phyloP scores from a whole-genome alignment of 257 asterid species.

The Striga asiatica region DNA sequence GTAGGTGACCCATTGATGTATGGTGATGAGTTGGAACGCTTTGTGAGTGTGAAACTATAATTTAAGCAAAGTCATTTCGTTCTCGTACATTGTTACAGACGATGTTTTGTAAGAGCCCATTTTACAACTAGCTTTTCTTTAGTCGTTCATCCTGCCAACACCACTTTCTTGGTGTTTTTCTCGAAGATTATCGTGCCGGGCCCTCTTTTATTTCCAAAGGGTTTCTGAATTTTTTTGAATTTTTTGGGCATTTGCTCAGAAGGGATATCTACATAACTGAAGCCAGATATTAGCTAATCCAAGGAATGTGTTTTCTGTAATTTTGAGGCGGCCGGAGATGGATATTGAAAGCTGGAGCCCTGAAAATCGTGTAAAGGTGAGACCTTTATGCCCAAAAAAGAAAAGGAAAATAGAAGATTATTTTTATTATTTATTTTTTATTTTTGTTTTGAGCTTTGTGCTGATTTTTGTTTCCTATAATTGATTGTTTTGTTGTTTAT shows the following conservation, averaged over 20 bases:
- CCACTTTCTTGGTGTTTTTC: slow-evolving; percentile 15
- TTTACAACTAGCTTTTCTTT: slow-evolving; percentile 30
- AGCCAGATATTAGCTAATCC: slow-evolving; percentile 3
- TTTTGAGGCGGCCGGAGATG: slow-evolving; percentile 46
- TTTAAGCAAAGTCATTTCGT: slow-evolving; percentile 5
- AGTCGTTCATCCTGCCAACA: slow-evolving; percentile 22
- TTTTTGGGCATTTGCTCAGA: slow-evolving; percentile 17
- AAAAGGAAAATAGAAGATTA: neutral
- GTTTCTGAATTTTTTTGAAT: neutral
- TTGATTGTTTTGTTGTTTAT: too few relatives aligned
- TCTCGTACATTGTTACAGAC: slow-evolving; percentile 21
- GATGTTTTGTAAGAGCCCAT: slow-evolving; percentile 24
- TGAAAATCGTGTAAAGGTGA: slow-evolving; percentile 51
- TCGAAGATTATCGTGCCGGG: slow-evolving; percentile 22
- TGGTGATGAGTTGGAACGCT: slow-evolving; percentile 11
- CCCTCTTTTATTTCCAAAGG: neutral
- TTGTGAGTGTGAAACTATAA: slow-evolving; percentile 7
- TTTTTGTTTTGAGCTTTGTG: neutral
- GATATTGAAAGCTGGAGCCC: slow-evolving; percentile 66
- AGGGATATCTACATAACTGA: slow-evolving; percentile 5
- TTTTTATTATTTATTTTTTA: neutral
- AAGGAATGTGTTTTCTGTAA: slow-evolving; percentile 33
- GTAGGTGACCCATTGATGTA: neutral
- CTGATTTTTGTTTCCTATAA: neutral
- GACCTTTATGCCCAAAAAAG: slow-evolving; percentile 13